phyloP scores from a whole-genome alignment of 1,284 basidiomycete genomes.

The Ustilago vetiveriae region DNA sequence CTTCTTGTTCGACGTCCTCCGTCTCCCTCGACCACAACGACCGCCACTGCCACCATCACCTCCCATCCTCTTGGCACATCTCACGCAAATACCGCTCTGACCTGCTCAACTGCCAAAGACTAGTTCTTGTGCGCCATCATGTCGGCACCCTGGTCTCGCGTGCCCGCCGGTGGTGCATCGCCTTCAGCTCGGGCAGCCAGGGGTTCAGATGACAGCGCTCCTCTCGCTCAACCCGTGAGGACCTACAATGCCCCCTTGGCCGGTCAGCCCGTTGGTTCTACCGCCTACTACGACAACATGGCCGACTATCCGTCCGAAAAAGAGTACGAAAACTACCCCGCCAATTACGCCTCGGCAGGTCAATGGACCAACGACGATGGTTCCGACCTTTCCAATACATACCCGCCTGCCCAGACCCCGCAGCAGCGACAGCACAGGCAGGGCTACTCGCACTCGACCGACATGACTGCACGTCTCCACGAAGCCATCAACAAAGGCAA shows the following conservation, averaged over 20 bases:
- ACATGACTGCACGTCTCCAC: constrained; percentile 19
- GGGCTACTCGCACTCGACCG: constrained; percentile 22
- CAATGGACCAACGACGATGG: constrained; percentile 32
- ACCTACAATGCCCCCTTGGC: constrained; percentile 39
- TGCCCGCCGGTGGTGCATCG: constrained; percentile 23
- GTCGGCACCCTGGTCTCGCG: constrained; percentile 43
- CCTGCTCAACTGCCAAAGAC: no score
- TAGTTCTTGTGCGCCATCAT: no score
- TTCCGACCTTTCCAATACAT: constrained; percentile 25
- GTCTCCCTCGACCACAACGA: no score
- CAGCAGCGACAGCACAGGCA: constrained; percentile 8
- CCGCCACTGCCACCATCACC: no score
- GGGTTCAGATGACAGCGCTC: constrained; percentile 27
- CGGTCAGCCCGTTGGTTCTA: constrained; percentile 20
- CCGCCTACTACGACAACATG: constrained; percentile 30
- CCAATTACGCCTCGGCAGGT: constrained; percentile 31
- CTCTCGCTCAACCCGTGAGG: constrained; percentile 14
- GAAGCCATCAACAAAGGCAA: constrained; percentile 15
- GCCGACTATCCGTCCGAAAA: constrained; percentile 38
- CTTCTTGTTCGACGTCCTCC: no score
- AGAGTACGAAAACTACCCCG: constrained; percentile 27
- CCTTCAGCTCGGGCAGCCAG: background rate
- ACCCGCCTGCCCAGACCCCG: constrained; percentile 13
- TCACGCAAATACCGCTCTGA: background rate
- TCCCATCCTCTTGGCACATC: background rate